A percentile compares a stretch with the other conserved stretches of the same genome.
phyloP scores from a whole-genome alignment of 2,329 filamentous ascomycete species.

The Penicillium sp. region DNA sequence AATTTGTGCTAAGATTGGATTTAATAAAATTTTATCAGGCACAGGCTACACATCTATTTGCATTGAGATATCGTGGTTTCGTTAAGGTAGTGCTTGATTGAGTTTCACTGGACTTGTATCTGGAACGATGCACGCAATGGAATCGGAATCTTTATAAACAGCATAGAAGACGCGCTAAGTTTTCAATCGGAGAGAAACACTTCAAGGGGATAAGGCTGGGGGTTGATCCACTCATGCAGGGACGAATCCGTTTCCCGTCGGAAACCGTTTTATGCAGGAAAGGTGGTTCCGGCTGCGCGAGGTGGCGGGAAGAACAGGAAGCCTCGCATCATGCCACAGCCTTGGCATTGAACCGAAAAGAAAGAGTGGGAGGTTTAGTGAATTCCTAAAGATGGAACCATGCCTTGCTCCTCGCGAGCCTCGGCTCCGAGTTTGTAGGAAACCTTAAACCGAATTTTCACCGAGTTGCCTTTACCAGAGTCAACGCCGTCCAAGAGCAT shows the following conservation, averaged over 20 bases:
- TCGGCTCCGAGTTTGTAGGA: slow-evolving; percentile 70
- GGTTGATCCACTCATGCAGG: background rate
- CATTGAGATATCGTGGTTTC: too few species aligned
- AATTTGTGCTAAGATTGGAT: too few species aligned
- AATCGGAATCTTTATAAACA: slow-evolving; percentile 15
- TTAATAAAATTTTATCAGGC: background rate
- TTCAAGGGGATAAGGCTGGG: background rate
- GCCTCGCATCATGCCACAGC: background rate
- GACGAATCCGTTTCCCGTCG: background rate
- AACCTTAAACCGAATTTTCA: slow-evolving; percentile 88
- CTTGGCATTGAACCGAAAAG: background rate
- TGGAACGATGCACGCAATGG: slow-evolving; percentile 5
- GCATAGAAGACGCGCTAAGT: slow-evolving; percentile 15
- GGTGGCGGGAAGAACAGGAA: background rate
- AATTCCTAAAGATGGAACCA: slow-evolving; percentile 77
- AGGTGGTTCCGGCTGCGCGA: background rate
- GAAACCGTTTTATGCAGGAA: background rate
- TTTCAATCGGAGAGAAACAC: slow-evolving; percentile 12
- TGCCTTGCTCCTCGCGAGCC: slow-evolving; percentile 75
- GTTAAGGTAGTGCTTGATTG: background rate
- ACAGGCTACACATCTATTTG: background rate
- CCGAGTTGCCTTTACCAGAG: slow-evolving; percentile 69
- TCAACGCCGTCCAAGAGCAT: slow-evolving; percentile 78
- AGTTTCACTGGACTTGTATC: slow-evolving; percentile 1
- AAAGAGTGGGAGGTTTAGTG: slow-evolving; percentile 46